Evolutionary conservation across 192 early-diverging fungal genomes (phyloP).

Genomic region (Spizellomyces punctatus): DNA sequence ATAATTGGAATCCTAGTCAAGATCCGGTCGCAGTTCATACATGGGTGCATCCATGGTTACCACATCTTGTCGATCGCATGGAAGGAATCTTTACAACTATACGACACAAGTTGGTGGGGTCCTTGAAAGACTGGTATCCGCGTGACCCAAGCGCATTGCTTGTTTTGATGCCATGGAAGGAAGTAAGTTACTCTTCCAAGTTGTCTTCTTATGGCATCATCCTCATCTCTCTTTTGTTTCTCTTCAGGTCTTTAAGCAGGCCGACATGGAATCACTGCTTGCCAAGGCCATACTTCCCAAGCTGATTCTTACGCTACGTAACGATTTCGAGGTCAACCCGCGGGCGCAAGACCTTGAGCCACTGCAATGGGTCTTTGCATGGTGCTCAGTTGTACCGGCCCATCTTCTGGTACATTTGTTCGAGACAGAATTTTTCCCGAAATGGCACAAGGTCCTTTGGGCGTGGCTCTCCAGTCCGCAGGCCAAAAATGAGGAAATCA

Average conservation of each 20-base stretch:
- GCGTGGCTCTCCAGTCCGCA: constrained; percentile 64
- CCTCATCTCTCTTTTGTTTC: not conserved
- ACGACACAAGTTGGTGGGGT: constrained; percentile 60
- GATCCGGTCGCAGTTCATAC: constrained; percentile 65
- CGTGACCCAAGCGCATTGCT: constrained; percentile 44
- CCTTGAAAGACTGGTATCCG: constrained; percentile 68
- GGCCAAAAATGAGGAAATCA: constrained; percentile 64
- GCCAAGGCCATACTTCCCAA: constrained; percentile 70
- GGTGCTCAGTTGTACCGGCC: constrained; percentile 56
- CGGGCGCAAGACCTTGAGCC: constrained; percentile 68
- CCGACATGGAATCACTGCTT: constrained; percentile 65
- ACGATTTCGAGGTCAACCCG: constrained; percentile 74
- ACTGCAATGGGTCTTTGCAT: constrained; percentile 63
- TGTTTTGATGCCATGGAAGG: constrained; percentile 64
- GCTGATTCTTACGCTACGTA: constrained; percentile 58
- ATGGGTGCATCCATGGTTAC: constrained; percentile 86
- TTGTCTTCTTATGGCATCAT: not conserved
- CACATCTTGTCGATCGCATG: constrained; percentile 56
- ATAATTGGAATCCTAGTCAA: constrained; percentile 61
- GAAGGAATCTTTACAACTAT: constrained; percentile 55
- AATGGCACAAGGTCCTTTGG: constrained; percentile 73
- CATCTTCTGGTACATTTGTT: constrained; percentile 61
- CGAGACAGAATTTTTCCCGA: constrained; percentile 78
- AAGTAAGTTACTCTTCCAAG: constrained; percentile 16
- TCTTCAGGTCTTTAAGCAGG: constrained; percentile 50